Base-by-base conservation (phyloP, 768 basidiomycete genomes). In the Sistotremastrum suecicum region DNA sequence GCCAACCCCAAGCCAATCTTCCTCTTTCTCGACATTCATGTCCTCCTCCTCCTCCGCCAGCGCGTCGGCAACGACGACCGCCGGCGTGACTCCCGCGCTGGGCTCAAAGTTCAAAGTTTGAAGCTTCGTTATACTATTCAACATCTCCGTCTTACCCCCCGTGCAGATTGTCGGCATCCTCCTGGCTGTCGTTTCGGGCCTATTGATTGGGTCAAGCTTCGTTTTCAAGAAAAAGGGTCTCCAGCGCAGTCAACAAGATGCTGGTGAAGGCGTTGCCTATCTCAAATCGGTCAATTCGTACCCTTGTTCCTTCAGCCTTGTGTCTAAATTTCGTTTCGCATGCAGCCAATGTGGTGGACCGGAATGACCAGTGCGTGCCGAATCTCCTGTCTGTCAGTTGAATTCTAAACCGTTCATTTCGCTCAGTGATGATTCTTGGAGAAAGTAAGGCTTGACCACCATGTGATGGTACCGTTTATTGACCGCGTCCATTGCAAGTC, bases 201-300 rank as follows among this genome's bases (percentile, higher is more conserved):
- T 90, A 31, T 76, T 99, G 50, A 99, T 98, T 50, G 95, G 94
- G 4, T 74, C 75, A 37, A 83, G 80, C 54, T 98, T 97, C 62
- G 92, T 98, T 2, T 83, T 99, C 68, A 99, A 99, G 78, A 99
- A 99, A 75, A 95, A 89, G 58, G 94, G 86, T 6, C 68, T 89
- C 12, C 59, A 89, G 44, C 71, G 78, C 61, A 77, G 80, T 59
- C 84, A 86, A 68, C 80, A 83, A 48, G 61, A 64, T 37, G 75
- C 80, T 3, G 85, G 85, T 46, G 83, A 87, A 58, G 92, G 94
- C 32, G 89, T 94, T 48, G 88, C 76, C 8, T 99, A 98, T 67
- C 76, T 98, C 58, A 97, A 94, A 66, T 88, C 84, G 58, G 85
- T 88, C 61, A 61, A 83, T 69, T 20, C 36, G 32, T 29, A 39